These are phyloP conservation scores for Ustilago shanxiensis DNA, from an alignment of 1,284 basidiomycete genomes.

Conservation along the genomic window DNA sequence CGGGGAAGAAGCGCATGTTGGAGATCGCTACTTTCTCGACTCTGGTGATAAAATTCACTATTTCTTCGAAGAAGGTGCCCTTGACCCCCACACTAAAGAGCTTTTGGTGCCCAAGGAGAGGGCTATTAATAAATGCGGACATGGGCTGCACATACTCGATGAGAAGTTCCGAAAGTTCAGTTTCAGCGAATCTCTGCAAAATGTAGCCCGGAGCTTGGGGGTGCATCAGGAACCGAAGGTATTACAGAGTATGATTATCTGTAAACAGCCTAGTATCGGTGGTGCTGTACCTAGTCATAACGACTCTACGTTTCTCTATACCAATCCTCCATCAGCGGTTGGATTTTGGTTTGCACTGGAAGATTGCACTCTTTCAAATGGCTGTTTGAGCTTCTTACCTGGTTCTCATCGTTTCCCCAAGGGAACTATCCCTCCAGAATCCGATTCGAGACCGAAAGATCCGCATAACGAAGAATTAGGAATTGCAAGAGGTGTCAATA, in stretches of 20 bases:
- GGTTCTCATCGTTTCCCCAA: constrained; percentile 54
- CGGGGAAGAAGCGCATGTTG: constrained; percentile 69
- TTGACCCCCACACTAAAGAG: constrained; percentile 50
- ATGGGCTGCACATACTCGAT: constrained; percentile 82
- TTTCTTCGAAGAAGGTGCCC: constrained; percentile 86
- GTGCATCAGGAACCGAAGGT: constrained; percentile 73
- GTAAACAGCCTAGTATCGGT: constrained; percentile 69
- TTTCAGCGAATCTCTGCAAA: constrained; percentile 41
- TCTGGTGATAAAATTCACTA: constrained; percentile 84
- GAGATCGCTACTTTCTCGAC: constrained; percentile 90
- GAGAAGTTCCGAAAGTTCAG: constrained; percentile 75
- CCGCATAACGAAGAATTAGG: constrained; percentile 27
- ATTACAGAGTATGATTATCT: constrained; percentile 87
- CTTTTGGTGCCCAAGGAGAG: constrained; percentile 35
- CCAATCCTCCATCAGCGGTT: constrained; percentile 87
- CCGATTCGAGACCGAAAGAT: constrained; percentile 12
- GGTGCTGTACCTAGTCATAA: constrained; percentile 72
- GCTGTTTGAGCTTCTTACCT: constrained; percentile 57
- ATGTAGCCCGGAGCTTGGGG: constrained; percentile 46
- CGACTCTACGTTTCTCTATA: constrained; percentile 79
- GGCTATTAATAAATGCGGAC: constrained; percentile 62
- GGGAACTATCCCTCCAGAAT: background rate
- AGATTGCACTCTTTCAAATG: constrained; percentile 70
- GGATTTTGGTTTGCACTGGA: constrained; percentile 97
- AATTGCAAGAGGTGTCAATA: constrained; percentile 50